Conservation (phyloP, 1,139 yeast genomes). For the Blastobotrys malaysiensis region DNA sequence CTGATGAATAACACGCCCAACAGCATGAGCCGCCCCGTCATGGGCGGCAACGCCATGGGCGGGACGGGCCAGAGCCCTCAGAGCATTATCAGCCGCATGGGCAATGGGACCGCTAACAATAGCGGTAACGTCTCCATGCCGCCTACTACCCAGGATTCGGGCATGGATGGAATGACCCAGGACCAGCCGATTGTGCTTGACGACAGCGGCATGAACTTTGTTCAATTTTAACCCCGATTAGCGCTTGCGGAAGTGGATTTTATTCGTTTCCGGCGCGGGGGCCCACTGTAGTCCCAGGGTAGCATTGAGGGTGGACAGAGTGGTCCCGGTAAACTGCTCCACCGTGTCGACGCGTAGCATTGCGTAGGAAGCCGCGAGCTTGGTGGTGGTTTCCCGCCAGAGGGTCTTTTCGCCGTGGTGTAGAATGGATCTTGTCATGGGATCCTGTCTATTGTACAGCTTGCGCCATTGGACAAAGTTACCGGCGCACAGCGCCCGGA, state of each 20-base stretch:
- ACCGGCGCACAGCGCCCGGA: background rate
- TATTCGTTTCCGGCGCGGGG: background rate
- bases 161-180: constrained; percentile 9
- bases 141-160: background rate
- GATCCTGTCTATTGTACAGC: background rate
- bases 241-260: background rate
- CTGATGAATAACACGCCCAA: constrained; percentile 1
- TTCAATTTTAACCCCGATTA: background rate
- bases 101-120: no score
- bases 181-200: constrained; percentile 9
- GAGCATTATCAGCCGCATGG: constrained; percentile 8
- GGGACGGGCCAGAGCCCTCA: constrained; percentile 5
- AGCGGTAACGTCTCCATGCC: background rate
- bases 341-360: background rate
- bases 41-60: constrained; percentile 1
- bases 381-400: background rate
- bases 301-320: background rate
- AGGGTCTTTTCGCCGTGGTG: background rate
- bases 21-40: constrained; percentile 2
- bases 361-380: background rate
- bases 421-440: background rate
- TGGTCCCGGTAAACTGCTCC: background rate
- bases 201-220: constrained; percentile 7
- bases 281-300: background rate
- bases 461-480: background rate